Percentiles rank a stretch among this genome's conserved stretches.
Evolutionary conservation across 169 alveolate species (phyloP).

Genomic region (Cryptosporidium tyzzeri): DNA sequence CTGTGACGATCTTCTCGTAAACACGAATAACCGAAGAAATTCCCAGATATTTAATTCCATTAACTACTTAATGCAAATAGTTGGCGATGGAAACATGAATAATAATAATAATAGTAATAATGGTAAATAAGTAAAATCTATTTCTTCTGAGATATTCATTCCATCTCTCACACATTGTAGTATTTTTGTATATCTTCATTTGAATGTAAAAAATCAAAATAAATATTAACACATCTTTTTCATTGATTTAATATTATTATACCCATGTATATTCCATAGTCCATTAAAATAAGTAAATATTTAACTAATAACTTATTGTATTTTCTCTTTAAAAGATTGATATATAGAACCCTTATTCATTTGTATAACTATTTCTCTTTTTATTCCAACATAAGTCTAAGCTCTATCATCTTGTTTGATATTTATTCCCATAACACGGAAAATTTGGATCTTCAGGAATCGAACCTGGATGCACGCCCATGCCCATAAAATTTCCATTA

Average conservation of each 20-base stretch:
- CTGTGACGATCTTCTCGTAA: slow-evolving; percentile 63
- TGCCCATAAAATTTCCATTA: neutral
- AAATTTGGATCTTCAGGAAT: neutral
- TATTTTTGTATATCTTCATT: neutral
- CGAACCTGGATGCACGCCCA: neutral
- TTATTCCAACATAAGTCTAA: neutral
- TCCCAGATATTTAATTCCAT: slow-evolving; percentile 38
- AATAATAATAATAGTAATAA: neutral
- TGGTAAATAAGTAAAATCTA: neutral
- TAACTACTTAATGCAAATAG: slow-evolving; percentile 41
- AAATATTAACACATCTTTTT: neutral
- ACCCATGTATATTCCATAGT: neutral
- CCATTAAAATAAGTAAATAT: neutral
- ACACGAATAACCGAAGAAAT: neutral
- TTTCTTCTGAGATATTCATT: neutral
- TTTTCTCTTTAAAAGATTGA: neutral
- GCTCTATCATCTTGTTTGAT: neutral
- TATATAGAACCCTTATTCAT: neutral
- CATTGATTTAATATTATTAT: neutral
- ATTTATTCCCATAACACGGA: neutral
- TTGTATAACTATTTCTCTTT: neutral
- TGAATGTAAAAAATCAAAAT: neutral
- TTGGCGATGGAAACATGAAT: neutral
- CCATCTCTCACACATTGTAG: no score
- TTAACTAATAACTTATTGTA: neutral